Conservation (phyloP, 2,329 filamentous ascomycete genomes). For the Chrysoporthe puriensis region DNA sequence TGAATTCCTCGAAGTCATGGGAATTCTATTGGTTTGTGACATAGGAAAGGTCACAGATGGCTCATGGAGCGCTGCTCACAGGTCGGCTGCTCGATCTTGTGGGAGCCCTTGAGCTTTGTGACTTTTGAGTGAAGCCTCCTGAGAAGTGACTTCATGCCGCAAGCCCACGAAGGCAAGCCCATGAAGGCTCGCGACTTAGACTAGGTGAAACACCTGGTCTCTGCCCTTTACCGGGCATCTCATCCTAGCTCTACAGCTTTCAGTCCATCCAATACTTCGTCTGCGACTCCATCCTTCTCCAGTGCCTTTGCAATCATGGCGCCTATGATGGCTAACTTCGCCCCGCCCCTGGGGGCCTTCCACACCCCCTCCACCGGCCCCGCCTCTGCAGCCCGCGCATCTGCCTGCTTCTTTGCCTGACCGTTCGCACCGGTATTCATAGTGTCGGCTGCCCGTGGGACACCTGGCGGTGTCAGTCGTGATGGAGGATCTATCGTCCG, state of each 20-base stretch:
- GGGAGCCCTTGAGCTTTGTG: neutral
- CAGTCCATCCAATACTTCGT: slow-evolving; percentile 83
- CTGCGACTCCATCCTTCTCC: slow-evolving; percentile 76
- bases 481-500: slow-evolving; percentile 77
- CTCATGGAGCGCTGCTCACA: neutral
- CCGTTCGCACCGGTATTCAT: slow-evolving; percentile 47
- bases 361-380: slow-evolving; percentile 74
- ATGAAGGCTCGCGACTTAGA: slow-evolving; percentile 11
- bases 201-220: slow-evolving; percentile 22
- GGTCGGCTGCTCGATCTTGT: neutral
- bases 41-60: neutral
- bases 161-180: neutral
- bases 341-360: slow-evolving; percentile 82
- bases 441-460: slow-evolving; percentile 66
- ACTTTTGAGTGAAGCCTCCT: neutral
- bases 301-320: slow-evolving; percentile 78
- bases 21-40: neutral
- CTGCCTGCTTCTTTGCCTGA: slow-evolving; percentile 40
- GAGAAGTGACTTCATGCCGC: neutral
- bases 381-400: slow-evolving; percentile 52
- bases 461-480: slow-evolving; percentile 70
- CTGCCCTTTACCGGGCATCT: slow-evolving; percentile 27
- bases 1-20: slow-evolving; percentile 40
- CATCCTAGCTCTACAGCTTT: slow-evolving; percentile 73
- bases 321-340: slow-evolving; percentile 73